Percentiles rank a stretch among this genome's conserved stretches.
Conservation (phyloP, 345 rosid genomes). For the Gossypium sturtianum region DNA sequence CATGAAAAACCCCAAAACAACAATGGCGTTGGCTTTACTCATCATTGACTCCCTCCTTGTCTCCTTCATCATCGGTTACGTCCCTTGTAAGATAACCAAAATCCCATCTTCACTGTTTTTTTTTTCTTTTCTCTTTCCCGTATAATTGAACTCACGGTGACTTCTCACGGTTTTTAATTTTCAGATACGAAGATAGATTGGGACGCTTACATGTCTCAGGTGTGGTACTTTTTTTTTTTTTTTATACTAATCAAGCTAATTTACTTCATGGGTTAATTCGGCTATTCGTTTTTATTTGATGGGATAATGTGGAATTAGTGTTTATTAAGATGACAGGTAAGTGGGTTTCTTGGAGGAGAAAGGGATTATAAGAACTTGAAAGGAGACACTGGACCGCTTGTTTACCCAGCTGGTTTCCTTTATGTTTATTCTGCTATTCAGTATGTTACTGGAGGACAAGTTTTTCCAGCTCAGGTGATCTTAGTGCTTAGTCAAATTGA, state of each 20-base stretch:
- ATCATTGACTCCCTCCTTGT: constrained; percentile 60
- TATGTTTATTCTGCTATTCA: constrained; percentile 79
- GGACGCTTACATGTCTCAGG: constrained; percentile 99
- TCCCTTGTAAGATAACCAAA: constrained; percentile 60
- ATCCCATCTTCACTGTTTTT: background rate
- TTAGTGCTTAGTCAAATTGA: background rate
- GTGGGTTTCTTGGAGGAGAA: constrained; percentile 87
- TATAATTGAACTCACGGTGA: background rate
- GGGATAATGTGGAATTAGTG: constrained; percentile 9
- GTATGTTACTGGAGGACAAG: constrained; percentile 60
- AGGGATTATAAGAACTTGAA: constrained; percentile 76
- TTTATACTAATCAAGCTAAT: background rate
- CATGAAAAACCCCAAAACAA: constrained; percentile 30
- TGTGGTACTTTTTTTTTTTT: constrained; percentile 13
- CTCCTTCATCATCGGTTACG: constrained; percentile 61
- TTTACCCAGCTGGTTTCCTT: constrained; percentile 94
- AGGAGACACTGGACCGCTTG: constrained; percentile 95
- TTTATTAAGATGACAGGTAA: constrained; percentile 41
- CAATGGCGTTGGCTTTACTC: constrained; percentile 45
- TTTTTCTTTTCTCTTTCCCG: background rate
- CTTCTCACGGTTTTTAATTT: background rate
- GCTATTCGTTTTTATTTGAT: background rate
- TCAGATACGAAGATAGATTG: constrained; percentile 97
- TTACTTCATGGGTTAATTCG: background rate
- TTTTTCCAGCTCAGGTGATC: constrained; percentile 74